These are phyloP conservation scores for Daldinia caldariorum DNA, from an alignment of 495 filamentous ascomycete species.

Conservation along the genomic window DNA sequence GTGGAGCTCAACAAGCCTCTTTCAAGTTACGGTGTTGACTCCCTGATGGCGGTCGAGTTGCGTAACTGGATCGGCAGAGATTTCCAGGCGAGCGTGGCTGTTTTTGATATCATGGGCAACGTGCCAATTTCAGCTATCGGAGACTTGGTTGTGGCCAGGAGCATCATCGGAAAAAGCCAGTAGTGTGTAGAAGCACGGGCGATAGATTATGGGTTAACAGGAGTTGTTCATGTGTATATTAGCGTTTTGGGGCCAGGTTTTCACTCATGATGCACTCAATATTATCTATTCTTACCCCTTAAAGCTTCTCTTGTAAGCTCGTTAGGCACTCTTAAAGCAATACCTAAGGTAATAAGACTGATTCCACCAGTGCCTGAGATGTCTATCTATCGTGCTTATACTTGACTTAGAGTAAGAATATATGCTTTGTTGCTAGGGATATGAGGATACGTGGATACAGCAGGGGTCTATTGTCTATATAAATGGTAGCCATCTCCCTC, in stretches of 20 bases:
- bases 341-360: no score
- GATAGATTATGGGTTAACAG: neutral
- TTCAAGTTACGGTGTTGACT: conserved; percentile 63
- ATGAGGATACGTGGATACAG: no score
- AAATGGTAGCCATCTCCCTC: no score
- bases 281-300: neutral
- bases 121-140: conserved; percentile 40
- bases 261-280: neutral
- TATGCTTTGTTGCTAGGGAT: no score
- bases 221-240: neutral
- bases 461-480: no score
- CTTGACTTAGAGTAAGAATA: no score
- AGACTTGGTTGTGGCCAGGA: conserved; percentile 31
- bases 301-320: no score
- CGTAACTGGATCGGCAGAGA: conserved; percentile 64
- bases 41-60: conserved; percentile 66
- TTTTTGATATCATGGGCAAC: conserved; percentile 61
- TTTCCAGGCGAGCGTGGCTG: conserved; percentile 53
- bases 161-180: conserved; percentile 29
- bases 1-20: conserved; percentile 53
- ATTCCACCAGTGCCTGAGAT: no score
- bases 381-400: no score
- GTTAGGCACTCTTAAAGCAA: neutral
- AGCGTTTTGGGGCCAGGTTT: neutral
- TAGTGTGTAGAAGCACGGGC: neutral